Conservation (phyloP, 441 rosid genomes). For the Heliophila coronopifolia region DNA sequence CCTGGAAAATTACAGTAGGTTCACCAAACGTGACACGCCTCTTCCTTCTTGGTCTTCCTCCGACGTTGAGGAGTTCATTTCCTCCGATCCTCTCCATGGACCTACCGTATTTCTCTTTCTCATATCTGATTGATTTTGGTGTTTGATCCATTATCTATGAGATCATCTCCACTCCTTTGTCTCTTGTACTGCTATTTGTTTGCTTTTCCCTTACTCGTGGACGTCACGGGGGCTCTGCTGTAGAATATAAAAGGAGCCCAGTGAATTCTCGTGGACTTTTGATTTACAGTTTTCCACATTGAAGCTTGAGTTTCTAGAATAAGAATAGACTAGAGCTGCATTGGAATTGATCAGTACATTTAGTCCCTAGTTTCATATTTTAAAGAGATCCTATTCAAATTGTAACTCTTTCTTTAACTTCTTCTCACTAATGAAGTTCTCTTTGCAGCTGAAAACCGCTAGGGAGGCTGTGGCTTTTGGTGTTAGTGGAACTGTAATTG, state of each 20-base stretch:
- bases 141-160: neutral
- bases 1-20: constrained; percentile 49
- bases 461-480: constrained; percentile 58
- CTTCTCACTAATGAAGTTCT: neutral
- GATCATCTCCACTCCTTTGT: neutral
- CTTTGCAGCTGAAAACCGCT: constrained; percentile 68
- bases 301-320: no score
- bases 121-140: neutral
- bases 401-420: neutral
- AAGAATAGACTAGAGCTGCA: no score
- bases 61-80: constrained; percentile 75
- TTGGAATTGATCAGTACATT: no score
- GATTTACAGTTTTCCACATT: no score
- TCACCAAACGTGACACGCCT: constrained; percentile 47
- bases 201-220: neutral
- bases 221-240: no score
- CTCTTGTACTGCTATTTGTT: no score
- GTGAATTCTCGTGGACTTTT: no score
- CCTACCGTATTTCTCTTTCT: constrained; percentile 43
- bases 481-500: constrained; percentile 51
- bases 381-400: no score
- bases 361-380: neutral
- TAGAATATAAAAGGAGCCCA: no score
- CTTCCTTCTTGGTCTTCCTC: constrained; percentile 77
- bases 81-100: constrained; percentile 79